Evolutionary conservation across 2,329 filamentous ascomycete species (phyloP).

Genomic region (Fusarium secorum): DNA sequence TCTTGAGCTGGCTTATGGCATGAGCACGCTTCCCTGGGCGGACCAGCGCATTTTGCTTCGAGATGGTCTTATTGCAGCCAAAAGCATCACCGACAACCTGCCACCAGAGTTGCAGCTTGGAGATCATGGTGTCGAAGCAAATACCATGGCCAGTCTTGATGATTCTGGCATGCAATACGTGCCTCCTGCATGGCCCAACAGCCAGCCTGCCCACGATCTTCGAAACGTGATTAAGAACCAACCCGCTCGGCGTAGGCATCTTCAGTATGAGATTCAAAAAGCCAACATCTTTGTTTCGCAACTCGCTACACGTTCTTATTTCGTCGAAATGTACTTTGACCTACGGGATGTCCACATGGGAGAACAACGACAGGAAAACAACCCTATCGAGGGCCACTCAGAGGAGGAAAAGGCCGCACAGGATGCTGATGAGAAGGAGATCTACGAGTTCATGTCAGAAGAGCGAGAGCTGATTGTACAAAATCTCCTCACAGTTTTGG

Average conservation of each 20-base stretch:
- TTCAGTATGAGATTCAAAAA: slow-evolving; percentile 91
- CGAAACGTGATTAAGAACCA: slow-evolving; percentile 59
- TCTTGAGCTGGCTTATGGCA: slow-evolving; percentile 84
- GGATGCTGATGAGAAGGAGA: slow-evolving; percentile 55
- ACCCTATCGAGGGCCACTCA: slow-evolving; percentile 47
- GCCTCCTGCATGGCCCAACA: slow-evolving; percentile 58
- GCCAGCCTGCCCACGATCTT: slow-evolving; percentile 58
- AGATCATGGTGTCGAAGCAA: slow-evolving; percentile 49
- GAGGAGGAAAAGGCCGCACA: slow-evolving; percentile 50
- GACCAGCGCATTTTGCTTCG: slow-evolving; percentile 78
- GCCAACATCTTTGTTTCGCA: slow-evolving; percentile 88
- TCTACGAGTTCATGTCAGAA: slow-evolving; percentile 71
- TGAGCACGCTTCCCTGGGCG: slow-evolving; percentile 78
- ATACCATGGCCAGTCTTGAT: slow-evolving; percentile 52
- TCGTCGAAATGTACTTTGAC: slow-evolving; percentile 86
- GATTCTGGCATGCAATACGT: slow-evolving; percentile 60
- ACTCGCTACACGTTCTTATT: slow-evolving; percentile 81
- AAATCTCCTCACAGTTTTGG: slow-evolving; percentile 77
- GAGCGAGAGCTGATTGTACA: slow-evolving; percentile 85
- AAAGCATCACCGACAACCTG: slow-evolving; percentile 71
- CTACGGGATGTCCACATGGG: slow-evolving; percentile 71
- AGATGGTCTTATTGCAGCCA: slow-evolving; percentile 74
- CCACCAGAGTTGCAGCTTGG: slow-evolving; percentile 73
- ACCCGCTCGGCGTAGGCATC: slow-evolving; percentile 59
- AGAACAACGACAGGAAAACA: slow-evolving; percentile 51